Percentiles rank a stretch among this genome's conserved stretches.
Evolutionary conservation across 805 yeast genomes (phyloP).

Genomic region (Nakazawaea anatomiae): DNA sequence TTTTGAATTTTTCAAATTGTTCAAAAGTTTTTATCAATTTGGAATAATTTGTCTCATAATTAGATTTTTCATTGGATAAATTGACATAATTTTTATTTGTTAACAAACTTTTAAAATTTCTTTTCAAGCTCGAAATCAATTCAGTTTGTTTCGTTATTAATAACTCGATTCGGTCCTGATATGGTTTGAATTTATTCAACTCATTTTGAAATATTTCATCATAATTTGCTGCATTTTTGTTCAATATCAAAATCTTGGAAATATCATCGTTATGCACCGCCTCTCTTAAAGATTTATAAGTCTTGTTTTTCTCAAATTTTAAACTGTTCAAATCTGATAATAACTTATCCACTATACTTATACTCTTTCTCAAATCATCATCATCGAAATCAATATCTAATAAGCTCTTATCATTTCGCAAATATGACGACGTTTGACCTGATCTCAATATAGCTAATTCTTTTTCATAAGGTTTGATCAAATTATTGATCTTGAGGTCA

Average conservation of each 20-base stretch:
- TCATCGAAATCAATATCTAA: conserved; percentile 60
- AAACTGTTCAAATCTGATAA: conserved; percentile 57
- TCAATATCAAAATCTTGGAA: conserved; percentile 64
- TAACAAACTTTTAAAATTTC: conserved; percentile 36
- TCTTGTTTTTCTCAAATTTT: conserved; percentile 55
- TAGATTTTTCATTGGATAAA: conserved; percentile 31
- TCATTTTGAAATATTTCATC: conserved; percentile 60
- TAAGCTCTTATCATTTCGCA: conserved; percentile 30
- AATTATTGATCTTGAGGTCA: conserved; percentile 46
- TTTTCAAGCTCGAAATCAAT: conserved; percentile 36
- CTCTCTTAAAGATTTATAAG: conserved; percentile 60
- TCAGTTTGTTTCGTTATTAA: conserved; percentile 61
- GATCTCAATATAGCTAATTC: conserved; percentile 39
- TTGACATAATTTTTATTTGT: conserved; percentile 37
- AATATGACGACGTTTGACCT: conserved; percentile 32
- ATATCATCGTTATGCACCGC: conserved; percentile 80
- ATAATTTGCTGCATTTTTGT: conserved; percentile 37
- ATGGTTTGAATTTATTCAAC: conserved; percentile 68
- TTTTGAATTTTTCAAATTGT: conserved; percentile 50
- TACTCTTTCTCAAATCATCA: conserved; percentile 32
- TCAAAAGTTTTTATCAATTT: conserved; percentile 44
- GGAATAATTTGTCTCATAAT: conserved; percentile 31
- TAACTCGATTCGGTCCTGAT: conserved; percentile 58
- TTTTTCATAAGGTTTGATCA: conserved; percentile 34
- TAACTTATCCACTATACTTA: conserved; percentile 39